Conservation (phyloP, 306 rosid genomes). For the Pyrus communis region DNA sequence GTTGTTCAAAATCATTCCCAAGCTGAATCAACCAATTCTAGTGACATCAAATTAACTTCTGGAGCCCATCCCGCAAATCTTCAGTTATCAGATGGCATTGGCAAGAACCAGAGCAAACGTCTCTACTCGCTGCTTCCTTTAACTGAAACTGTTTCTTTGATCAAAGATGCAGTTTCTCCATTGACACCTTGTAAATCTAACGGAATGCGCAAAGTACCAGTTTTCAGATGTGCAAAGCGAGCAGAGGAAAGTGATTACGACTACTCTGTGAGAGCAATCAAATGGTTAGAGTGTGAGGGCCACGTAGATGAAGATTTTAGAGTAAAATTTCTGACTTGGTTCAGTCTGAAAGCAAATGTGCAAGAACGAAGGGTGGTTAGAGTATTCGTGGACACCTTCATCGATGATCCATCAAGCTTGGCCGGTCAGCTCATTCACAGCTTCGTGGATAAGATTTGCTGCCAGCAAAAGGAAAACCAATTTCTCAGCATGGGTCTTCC, state of each 20-base stretch:
- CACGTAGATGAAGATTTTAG: constrained; percentile 63
- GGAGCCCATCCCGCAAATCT: constrained; percentile 26
- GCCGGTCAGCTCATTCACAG: constrained; percentile 79
- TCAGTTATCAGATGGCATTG: constrained; percentile 13
- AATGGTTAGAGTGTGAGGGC: constrained; percentile 62
- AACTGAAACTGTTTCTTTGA: constrained; percentile 8
- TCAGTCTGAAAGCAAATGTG: constrained; percentile 76
- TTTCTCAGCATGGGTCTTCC: constrained; percentile 23
- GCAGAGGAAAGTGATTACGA: constrained; percentile 59
- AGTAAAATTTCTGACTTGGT: constrained; percentile 87
- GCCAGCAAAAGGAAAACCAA: constrained; percentile 34
- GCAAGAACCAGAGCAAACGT: constrained; percentile 34
- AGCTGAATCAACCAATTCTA: constrained; percentile 44
- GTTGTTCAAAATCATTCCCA: constrained; percentile 33
- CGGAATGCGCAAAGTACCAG: constrained; percentile 28
- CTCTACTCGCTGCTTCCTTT: constrained; percentile 34
- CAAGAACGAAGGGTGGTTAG: constrained; percentile 82
- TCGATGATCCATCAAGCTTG: constrained; percentile 81
- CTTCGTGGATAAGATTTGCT: constrained; percentile 59
- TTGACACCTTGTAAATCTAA: constrained; percentile 54
- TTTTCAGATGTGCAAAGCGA: constrained; percentile 33
- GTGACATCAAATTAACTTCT: constrained; percentile 23
- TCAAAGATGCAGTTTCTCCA: constrained; percentile 39
- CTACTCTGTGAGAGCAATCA: constrained; percentile 70
- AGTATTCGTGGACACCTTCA: constrained; percentile 69